Percentiles rank a stretch among this genome's conserved stretches.
These are phyloP conservation scores for Benincasa hispida DNA, from an alignment of 306 rosid species.

Conservation along the genomic window DNA sequence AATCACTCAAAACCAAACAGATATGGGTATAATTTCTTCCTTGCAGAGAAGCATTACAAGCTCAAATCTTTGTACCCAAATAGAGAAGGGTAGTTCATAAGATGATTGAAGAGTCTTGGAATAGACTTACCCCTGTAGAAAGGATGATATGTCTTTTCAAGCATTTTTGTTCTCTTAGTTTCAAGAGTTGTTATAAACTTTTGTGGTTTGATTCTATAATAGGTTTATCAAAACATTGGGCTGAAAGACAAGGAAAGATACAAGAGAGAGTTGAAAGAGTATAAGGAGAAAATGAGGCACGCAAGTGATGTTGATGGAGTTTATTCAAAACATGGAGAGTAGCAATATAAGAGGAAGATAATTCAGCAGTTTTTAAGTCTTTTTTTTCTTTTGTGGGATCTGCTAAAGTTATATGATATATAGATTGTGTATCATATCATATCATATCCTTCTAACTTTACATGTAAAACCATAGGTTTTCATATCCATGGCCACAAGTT, in stretches of 20 bases:
- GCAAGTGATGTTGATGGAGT: constrained; percentile 10
- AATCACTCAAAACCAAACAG: constrained; percentile 84
- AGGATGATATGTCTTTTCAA: constrained; percentile 39
- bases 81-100: constrained; percentile 85
- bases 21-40: constrained; percentile 90
- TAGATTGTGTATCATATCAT: not conserved
- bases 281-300: constrained; percentile 58
- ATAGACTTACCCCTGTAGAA: constrained; percentile 60
- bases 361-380: not conserved
- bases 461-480: not conserved
- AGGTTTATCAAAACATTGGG: constrained; percentile 94
- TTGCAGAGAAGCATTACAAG: constrained; percentile 81
- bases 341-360: not conserved
- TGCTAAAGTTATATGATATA: not conserved
- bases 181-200: not conserved
- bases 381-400: not conserved
- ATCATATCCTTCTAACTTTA: not conserved
- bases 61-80: constrained; percentile 78
- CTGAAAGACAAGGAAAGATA: constrained; percentile 87
- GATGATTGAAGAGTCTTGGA: constrained; percentile 98
- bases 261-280: constrained; percentile 76
- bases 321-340: not conserved
- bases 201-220: not conserved
- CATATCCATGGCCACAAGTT: not conserved
- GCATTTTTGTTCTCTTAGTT: not conserved